These are phyloP conservation scores for Eucalyptus leucophloia DNA, from an alignment of 345 rosid genomes.

Conservation along the genomic window DNA sequence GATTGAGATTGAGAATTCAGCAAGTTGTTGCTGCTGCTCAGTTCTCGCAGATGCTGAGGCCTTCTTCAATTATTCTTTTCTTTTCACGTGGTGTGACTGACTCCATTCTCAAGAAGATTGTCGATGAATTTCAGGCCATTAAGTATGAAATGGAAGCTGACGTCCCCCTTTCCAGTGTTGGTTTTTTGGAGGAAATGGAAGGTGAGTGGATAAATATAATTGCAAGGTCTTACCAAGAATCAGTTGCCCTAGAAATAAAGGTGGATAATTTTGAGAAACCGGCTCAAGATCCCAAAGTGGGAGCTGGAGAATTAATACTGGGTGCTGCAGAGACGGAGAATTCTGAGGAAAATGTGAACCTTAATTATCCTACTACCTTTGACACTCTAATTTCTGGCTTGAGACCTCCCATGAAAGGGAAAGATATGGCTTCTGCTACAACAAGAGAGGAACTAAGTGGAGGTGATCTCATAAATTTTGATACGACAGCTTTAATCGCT, in stretches of 20 bases:
- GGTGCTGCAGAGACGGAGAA: not conserved
- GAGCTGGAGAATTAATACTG: not conserved
- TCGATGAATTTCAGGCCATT: conserved; percentile 40
- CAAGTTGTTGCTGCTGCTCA: conserved; percentile 38
- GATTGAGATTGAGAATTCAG: conserved; percentile 40
- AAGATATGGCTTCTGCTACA: not conserved
- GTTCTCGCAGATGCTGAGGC: conserved; percentile 25
- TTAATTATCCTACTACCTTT: conserved; percentile 8
- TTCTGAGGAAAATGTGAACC: conserved; percentile 4
- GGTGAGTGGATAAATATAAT: conserved; percentile 65
- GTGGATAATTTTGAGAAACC: conserved; percentile 1
- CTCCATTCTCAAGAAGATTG: conserved; percentile 11
- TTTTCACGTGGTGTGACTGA: conserved; percentile 49
- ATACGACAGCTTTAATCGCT: conserved; percentile 84
- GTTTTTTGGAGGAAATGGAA: conserved; percentile 32
- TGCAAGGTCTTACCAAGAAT: conserved; percentile 20
- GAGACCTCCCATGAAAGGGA: not conserved
- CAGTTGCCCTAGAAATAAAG: conserved; percentile 50
- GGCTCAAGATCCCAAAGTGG: not conserved
- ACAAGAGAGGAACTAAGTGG: not conserved
- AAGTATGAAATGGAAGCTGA: conserved; percentile 9
- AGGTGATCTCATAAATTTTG: conserved; percentile 45
- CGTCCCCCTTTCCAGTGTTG: conserved; percentile 7
- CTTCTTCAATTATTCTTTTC: conserved; percentile 52
- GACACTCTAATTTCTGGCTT: conserved; percentile 28